Percentiles rank a stretch among this genome's conserved stretches.
phyloP scores from a whole-genome alignment of 2,329 filamentous ascomycete species.

The Xylariaceae sp. region DNA sequence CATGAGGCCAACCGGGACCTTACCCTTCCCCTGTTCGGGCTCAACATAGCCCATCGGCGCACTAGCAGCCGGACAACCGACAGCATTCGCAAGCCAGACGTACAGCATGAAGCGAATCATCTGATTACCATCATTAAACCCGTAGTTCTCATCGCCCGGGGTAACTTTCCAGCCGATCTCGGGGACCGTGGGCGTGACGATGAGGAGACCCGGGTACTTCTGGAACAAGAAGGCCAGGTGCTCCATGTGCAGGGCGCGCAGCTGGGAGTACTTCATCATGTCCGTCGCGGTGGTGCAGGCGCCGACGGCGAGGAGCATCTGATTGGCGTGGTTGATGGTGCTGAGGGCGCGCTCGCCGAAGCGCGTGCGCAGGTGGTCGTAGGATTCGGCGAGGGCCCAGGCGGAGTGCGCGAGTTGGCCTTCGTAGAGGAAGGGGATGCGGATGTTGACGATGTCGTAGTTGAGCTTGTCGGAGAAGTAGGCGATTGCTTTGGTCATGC shows the following conservation, averaged over 20 bases:
- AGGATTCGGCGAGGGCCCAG: conserved; percentile 70
- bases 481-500: conserved; percentile 55
- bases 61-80: conserved; percentile 68
- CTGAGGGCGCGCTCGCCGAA: conserved; percentile 42
- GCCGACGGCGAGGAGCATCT: conserved; percentile 62
- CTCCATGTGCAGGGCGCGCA: conserved; percentile 63
- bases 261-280: conserved; percentile 64
- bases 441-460: conserved; percentile 54
- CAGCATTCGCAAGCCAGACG: conserved; percentile 78
- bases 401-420: conserved; percentile 72
- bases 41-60: conserved; percentile 70
- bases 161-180: conserved; percentile 66
- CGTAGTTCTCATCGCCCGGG: conserved; percentile 58
- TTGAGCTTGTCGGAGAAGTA: conserved; percentile 44
- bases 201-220: conserved; percentile 66
- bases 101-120: conserved; percentile 79
- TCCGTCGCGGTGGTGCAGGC: conserved; percentile 62
- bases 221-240: conserved; percentile 46
- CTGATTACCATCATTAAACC: conserved; percentile 67
- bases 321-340: conserved; percentile 61
- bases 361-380: conserved; percentile 41
- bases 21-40: conserved; percentile 51
- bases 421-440: conserved; percentile 61
- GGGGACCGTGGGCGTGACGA: conserved; percentile 74
- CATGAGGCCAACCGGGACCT: conserved; percentile 56